Evolutionary conservation across 2,329 filamentous ascomycete genomes (phyloP), one percentile per base, ranked within the genome.

Genomic region (Talaromyces sp.): DNA sequence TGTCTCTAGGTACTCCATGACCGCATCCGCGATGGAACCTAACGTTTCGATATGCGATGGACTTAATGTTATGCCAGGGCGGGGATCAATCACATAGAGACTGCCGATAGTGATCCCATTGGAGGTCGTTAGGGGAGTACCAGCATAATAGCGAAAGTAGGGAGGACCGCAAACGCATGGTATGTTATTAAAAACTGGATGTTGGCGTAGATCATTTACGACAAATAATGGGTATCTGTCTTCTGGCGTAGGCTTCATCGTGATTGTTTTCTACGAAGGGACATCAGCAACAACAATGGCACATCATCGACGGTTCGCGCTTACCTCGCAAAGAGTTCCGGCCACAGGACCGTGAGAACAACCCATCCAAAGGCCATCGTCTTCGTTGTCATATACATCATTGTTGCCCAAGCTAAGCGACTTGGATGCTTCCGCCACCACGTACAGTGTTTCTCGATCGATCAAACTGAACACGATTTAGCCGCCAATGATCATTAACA

Each of bases 341-440:
- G 68, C 75, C 73, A 58, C 76, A 67, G 40, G 71, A 67, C 68
- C 76, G 72, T 57, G 67, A 65, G 42, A 70, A 67, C 70, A 73
- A 9, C 69, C 69, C 62, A 71, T 64, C 69, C 72, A 72, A n/a
- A 73, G 64, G 2, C 63, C 66, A 64, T 73, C 70, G 40, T 67
- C 69, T 6, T 68, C 66, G 18, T 72, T 67, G 14, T 75, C 73
- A 37, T 69, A 70, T 5, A 68, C 64, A 5, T 61, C 50, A 37
- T 68, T 71, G 55, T 78, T 67, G 21, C 71, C 70, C 5, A 80
- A 69, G 61, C 71, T 69, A 2, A 78, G 67, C 3, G 76, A 78
- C 63, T 73, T 73, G 2, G 78, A 79, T 23, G 77, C 74, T 67
- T 81, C 80, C 37, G 77, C 78, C 39, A 81, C 71, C 37, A 81